Percentiles rank a stretch among this genome's conserved stretches.
Conservation (phyloP, 1,284 basidiomycete species). For the Macrocystidia cucumis region DNA sequence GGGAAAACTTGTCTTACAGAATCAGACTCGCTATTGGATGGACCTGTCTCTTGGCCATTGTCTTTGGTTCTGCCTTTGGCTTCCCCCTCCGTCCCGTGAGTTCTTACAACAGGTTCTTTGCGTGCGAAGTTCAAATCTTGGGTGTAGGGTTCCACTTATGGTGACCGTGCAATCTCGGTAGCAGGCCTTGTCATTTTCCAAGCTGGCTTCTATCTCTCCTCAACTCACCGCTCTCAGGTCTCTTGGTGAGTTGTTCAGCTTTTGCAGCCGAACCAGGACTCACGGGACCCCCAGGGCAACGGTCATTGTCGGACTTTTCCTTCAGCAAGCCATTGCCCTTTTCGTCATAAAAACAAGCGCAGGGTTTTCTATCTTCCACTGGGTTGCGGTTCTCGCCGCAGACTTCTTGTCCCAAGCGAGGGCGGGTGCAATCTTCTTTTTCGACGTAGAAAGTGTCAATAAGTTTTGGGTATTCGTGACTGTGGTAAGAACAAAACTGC, state of each 20-base stretch:
- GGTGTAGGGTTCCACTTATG: constrained; percentile 54
- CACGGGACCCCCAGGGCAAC: constrained; percentile 52
- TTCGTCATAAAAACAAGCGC: constrained; percentile 80
- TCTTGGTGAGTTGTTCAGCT: constrained; percentile 45
- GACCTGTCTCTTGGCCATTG: constrained; percentile 63
- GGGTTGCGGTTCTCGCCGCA: constrained; percentile 68
- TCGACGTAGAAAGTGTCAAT: constrained; percentile 48
- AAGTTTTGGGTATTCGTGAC: constrained; percentile 81
- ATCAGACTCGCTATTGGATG: constrained; percentile 61
- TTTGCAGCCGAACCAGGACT: constrained; percentile 1
- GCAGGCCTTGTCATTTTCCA: constrained; percentile 76
- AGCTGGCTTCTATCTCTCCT: constrained; percentile 58
- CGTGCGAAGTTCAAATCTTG: constrained; percentile 3
- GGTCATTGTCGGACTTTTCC: constrained; percentile 76
- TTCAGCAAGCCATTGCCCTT: constrained; percentile 78
- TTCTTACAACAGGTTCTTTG: constrained; percentile 7
- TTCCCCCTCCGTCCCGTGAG: constrained; percentile 54
- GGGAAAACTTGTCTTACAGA: constrained; percentile 54
- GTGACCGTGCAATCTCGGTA: constrained; percentile 76
- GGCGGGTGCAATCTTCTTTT: constrained; percentile 73
- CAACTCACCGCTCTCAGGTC: constrained; percentile 50
- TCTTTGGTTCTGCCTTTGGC: constrained; percentile 80
- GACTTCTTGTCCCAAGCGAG: constrained; percentile 66
- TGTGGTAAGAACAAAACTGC: no score
- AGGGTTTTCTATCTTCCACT: constrained; percentile 76